These are phyloP conservation scores for Elsinoe ampelina DNA, from an alignment of 2,329 filamentous ascomycete species.

Conservation along the genomic window DNA sequence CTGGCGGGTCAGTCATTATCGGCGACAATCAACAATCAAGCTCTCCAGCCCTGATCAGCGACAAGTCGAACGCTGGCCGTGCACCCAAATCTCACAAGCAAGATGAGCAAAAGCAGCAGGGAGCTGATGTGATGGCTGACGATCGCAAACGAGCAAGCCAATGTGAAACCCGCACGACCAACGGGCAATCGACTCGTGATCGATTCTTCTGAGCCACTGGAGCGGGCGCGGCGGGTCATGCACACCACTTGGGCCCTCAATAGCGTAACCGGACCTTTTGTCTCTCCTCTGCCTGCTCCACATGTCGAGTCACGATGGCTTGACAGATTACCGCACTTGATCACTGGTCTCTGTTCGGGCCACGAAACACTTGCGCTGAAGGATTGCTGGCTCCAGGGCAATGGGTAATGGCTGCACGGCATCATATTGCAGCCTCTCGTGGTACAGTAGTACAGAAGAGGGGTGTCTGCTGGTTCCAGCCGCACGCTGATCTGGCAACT, in stretches of 20 bases:
- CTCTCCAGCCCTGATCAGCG: slow-evolving; percentile 8
- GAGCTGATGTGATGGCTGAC: slow-evolving; percentile 2
- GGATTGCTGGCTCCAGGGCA: neutral
- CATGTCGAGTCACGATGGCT: slow-evolving; percentile 6
- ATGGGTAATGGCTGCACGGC: neutral
- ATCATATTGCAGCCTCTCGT: neutral
- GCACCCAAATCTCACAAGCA: neutral
- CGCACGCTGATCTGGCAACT: neutral
- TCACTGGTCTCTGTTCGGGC: slow-evolving; percentile 9
- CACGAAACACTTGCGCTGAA: neutral
- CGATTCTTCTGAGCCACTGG: slow-evolving; percentile 2
- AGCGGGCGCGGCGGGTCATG: neutral
- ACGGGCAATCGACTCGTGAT: slow-evolving; percentile 14
- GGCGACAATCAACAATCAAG: neutral
- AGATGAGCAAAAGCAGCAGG: slow-evolving; percentile 6
- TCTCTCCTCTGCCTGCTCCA: slow-evolving; percentile 12
- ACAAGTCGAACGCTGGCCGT: slow-evolving; percentile 6
- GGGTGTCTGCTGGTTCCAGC: neutral
- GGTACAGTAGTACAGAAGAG: neutral
- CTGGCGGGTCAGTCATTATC: neutral
- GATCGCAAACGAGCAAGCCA: neutral
- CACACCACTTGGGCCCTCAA: slow-evolving; percentile 12
- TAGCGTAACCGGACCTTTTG: slow-evolving; percentile 11
- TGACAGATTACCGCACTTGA: slow-evolving; percentile 10
- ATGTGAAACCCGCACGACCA: slow-evolving; percentile 14